Evolutionary conservation across 2,329 filamentous ascomycete genomes (phyloP).

Genomic region (Penicillium verrucosum): DNA sequence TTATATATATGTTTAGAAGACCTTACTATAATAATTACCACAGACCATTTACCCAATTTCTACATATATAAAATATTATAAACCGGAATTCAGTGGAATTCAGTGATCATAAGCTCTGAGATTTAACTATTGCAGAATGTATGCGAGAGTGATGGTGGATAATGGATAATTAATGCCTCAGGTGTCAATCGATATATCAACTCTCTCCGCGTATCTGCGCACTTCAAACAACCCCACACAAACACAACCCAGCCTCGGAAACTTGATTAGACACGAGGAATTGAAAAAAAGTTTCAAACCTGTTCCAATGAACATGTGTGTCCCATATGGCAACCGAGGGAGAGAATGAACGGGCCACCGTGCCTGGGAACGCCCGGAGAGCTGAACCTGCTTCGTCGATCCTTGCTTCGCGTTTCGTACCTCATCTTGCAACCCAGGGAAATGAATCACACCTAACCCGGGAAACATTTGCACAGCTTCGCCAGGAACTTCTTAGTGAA

Average conservation of each 20-base stretch:
- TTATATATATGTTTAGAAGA: not conserved
- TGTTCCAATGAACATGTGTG: slow-evolving; percentile 10
- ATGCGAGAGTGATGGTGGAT: not conserved
- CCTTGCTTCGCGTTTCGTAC: slow-evolving; percentile 80
- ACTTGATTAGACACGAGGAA: not conserved
- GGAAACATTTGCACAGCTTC: slow-evolving; percentile 70
- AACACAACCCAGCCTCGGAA: slow-evolving; percentile 5
- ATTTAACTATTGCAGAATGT: not conserved
- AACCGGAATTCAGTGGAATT: too few species aligned
- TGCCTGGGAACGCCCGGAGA: slow-evolving; percentile 22
- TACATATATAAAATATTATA: not conserved
- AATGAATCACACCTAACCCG: slow-evolving; percentile 63
- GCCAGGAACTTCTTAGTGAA: slow-evolving; percentile 60
- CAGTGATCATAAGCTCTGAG: not conserved
- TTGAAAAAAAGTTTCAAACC: not conserved
- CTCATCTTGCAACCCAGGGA: slow-evolving; percentile 67
- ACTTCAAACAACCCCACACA: not conserved
- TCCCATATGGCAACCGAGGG: slow-evolving; percentile 28
- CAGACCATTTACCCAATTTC: too few species aligned
- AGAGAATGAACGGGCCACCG: slow-evolving; percentile 13
- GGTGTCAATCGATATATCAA: slow-evolving; percentile 20
- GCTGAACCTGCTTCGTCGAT: slow-evolving; percentile 63
- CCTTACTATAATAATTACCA: not conserved
- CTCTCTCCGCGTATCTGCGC: slow-evolving; percentile 8
- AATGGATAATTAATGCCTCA: slow-evolving; percentile 16